These are phyloP conservation scores for Juglanconis sp. DNA, from an alignment of 2,329 filamentous ascomycete genomes.

Conservation along the genomic window DNA sequence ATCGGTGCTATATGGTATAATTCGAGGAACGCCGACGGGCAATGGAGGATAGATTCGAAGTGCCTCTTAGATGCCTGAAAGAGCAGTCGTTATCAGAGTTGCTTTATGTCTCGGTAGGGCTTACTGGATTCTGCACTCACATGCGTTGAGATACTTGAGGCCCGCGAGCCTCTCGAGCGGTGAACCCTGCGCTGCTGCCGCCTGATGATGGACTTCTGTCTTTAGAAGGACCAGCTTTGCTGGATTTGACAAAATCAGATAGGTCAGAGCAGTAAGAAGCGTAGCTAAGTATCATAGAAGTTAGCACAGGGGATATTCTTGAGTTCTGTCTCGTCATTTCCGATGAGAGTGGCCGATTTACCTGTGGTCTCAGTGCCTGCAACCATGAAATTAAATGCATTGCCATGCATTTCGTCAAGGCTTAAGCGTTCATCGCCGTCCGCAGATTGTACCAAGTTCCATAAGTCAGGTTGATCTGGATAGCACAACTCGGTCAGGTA, in stretches of 20 bases:
- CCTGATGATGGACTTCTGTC: slow-evolving; percentile 3
- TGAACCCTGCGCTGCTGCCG: not conserved
- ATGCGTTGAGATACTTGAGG: slow-evolving; percentile 9
- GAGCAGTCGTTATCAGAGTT: no score
- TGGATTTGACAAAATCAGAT: slow-evolving; percentile 4
- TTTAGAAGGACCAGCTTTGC: not conserved
- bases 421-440: not conserved
- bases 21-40: slow-evolving; percentile 25
- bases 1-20: slow-evolving; percentile 21
- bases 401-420: slow-evolving; percentile 4
- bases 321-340: no score
- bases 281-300: not conserved
- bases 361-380: slow-evolving; percentile 17
- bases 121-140: not conserved
- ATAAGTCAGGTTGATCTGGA: slow-evolving; percentile 3
- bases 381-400: not conserved
- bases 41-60: slow-evolving; percentile 33
- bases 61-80: slow-evolving; percentile 26
- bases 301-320: not conserved
- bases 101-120: no score
- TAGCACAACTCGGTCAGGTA: not conserved
- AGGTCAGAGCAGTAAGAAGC: slow-evolving; percentile 1
- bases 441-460: not conserved
- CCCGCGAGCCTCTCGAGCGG: slow-evolving; percentile 8
- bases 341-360: not conserved